A percentile compares a stretch with the other conserved stretches of the same genome.
Conservation (phyloP, 202 grass and related monocot species). For the Musa balbisiana region DNA sequence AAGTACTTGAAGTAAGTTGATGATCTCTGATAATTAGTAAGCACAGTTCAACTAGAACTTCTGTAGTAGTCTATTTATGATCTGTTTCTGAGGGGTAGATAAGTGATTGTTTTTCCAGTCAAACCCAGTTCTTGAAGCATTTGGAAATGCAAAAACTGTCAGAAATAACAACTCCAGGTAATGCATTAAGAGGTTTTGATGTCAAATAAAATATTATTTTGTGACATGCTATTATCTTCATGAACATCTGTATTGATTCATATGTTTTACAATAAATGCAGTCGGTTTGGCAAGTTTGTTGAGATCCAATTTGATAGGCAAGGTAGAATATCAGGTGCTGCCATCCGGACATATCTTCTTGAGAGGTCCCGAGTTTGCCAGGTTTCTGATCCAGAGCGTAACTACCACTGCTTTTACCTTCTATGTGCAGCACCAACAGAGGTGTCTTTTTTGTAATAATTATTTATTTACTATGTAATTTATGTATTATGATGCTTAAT, state of each 20-base stretch:
- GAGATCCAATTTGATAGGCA: constrained; percentile 13
- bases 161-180: constrained; percentile 22
- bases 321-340: constrained; percentile 7
- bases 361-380: constrained; percentile 12
- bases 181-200: too few relatives aligned
- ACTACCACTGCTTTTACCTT: constrained; percentile 17
- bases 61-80: too few relatives aligned
- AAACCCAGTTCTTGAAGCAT: constrained; percentile 12
- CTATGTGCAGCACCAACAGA: constrained; percentile 9
- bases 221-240: neutral
- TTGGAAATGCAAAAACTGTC: constrained; percentile 15
- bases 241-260: neutral
- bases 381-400: constrained; percentile 1
- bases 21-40: too few relatives aligned
- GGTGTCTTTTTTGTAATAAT: neutral
- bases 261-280: neutral
- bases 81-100: neutral
- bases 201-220: too few relatives aligned
- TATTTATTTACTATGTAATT: too few relatives aligned
- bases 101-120: constrained; percentile 5
- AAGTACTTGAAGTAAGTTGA: constrained; percentile 1
- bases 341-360: constrained; percentile 11
- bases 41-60: too few relatives aligned
- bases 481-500: too few relatives aligned
- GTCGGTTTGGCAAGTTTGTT: constrained; percentile 17